A percentile compares a stretch with the other conserved stretches of the same genome.
Evolutionary conservation across 768 basidiomycete species (phyloP).

Genomic region (Tubosaeta sp.): DNA sequence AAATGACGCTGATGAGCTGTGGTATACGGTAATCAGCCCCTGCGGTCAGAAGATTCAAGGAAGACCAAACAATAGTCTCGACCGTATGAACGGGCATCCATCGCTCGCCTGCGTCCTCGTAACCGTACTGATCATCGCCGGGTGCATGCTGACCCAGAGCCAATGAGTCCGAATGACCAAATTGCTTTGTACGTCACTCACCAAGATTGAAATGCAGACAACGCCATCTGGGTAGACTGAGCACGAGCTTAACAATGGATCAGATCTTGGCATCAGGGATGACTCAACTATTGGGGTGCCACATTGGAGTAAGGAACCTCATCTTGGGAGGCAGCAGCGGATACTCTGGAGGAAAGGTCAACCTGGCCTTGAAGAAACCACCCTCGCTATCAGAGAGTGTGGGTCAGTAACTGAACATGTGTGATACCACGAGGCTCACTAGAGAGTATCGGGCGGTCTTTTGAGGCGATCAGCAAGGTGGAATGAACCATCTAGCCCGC

Average conservation of each 20-base stretch:
- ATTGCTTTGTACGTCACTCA: constrained; percentile 30
- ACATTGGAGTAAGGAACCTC: constrained; percentile 92
- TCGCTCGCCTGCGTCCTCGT: constrained; percentile 94
- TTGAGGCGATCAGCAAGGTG: constrained; percentile 14
- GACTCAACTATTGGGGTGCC: constrained; percentile 93
- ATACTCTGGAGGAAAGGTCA: constrained; percentile 88
- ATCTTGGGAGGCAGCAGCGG: constrained; percentile 93
- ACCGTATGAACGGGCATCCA: constrained; percentile 98
- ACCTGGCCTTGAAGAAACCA: constrained; percentile 88
- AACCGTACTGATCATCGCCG: constrained; percentile 94
- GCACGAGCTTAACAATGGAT: not conserved
- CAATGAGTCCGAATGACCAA: constrained; percentile 1
- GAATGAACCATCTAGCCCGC: constrained; percentile 10
- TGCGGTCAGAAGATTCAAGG: not conserved
- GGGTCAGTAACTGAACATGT: constrained; percentile 2
- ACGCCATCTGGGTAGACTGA: constrained; percentile 88
- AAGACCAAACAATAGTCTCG: constrained; percentile 79
- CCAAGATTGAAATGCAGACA: constrained; percentile 96
- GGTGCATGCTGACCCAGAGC: constrained; percentile 70
- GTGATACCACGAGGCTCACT: constrained; percentile 47
- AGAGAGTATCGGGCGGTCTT: constrained; percentile 90
- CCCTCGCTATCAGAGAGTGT: constrained; percentile 65
- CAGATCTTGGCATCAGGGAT: not conserved
- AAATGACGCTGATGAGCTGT: constrained; percentile 94
- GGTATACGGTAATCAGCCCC: constrained; percentile 1